A percentile compares a stretch with the other conserved stretches of the same genome.
These are phyloP conservation scores for Papiliotrema terrestris DNA, from an alignment of 1,284 basidiomycete genomes.

Conservation along the genomic window DNA sequence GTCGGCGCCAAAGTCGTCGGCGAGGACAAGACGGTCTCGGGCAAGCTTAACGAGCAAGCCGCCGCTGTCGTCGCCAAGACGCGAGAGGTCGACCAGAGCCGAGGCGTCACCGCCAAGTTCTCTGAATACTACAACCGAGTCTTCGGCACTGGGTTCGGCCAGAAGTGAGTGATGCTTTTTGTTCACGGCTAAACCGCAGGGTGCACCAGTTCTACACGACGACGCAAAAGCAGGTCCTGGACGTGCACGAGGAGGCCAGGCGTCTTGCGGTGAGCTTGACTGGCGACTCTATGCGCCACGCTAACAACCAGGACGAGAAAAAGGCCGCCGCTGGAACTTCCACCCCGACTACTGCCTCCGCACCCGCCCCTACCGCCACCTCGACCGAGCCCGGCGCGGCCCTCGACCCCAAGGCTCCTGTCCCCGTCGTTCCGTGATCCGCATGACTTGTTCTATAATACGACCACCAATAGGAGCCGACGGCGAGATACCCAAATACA, in stretches of 20 bases:
- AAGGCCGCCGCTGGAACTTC: conserved; percentile 20
- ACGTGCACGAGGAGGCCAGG: conserved; percentile 55
- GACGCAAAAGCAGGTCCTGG: conserved; percentile 64
- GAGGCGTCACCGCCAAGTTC: conserved; percentile 66
- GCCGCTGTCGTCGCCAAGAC: conserved; percentile 62
- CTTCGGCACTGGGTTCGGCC: conserved; percentile 68
- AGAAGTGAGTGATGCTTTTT: conserved; percentile 51
- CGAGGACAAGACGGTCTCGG: conserved; percentile 61
- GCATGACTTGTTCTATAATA: neutral
- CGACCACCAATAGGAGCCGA: too few species aligned
- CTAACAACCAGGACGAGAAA: conserved; percentile 35
- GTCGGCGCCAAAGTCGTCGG: conserved; percentile 59
- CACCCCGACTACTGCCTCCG: conserved; percentile 8
- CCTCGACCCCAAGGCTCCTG: conserved; percentile 6
- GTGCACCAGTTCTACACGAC: conserved; percentile 60
- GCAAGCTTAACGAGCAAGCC: conserved; percentile 58
- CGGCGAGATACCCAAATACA: neutral
- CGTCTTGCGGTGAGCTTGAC: conserved; percentile 48
- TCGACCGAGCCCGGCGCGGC: conserved; percentile 16
- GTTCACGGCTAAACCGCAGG: conserved; percentile 15
- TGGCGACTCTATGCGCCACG: neutral
- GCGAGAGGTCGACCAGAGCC: conserved; percentile 72
- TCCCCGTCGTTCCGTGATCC: conserved; percentile 6
- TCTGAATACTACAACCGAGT: conserved; percentile 74
- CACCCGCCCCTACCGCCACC: conserved; percentile 11